Conservation (phyloP, 2,329 filamentous ascomycete species). For the Fusarium stilboides region DNA sequence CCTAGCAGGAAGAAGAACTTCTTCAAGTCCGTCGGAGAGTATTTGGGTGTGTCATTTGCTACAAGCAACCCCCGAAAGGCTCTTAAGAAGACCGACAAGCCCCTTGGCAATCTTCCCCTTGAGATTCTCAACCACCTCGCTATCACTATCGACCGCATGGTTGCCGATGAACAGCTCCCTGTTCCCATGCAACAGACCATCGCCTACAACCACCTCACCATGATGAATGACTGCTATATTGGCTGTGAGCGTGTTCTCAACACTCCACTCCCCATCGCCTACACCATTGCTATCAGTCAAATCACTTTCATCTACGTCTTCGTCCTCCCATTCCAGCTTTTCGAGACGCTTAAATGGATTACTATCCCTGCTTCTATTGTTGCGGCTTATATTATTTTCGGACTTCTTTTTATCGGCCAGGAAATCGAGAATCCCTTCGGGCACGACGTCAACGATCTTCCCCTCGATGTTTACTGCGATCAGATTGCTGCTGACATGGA, state of each 20-base stretch:
- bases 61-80: slow-evolving; percentile 83
- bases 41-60: slow-evolving; percentile 83
- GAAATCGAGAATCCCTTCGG: slow-evolving; percentile 92
- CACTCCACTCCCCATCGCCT: slow-evolving; percentile 86
- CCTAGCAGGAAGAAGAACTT: slow-evolving; percentile 62
- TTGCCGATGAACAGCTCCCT: slow-evolving; percentile 69
- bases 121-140: slow-evolving; percentile 84
- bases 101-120: slow-evolving; percentile 85
- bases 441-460: slow-evolving; percentile 85
- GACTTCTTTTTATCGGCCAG: slow-evolving; percentile 79
- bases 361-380: slow-evolving; percentile 82
- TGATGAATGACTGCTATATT: slow-evolving; percentile 80
- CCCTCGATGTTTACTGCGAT: slow-evolving; percentile 82
- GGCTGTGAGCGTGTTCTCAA: slow-evolving; percentile 84
- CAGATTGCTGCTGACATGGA: slow-evolving; percentile 83
- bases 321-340: slow-evolving; percentile 86
- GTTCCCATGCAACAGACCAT: slow-evolving; percentile 73
- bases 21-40: slow-evolving; percentile 78
- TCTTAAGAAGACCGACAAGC: slow-evolving; percentile 79
- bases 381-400: slow-evolving; percentile 86
- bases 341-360: slow-evolving; percentile 75
- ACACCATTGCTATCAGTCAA: slow-evolving; percentile 87
- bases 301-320: slow-evolving; percentile 90
- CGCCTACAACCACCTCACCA: slow-evolving; percentile 71
- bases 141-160: slow-evolving; percentile 74